phyloP scores from a whole-genome alignment of 2,329 filamentous ascomycete genomes.

The Elsinoe ampelina region DNA sequence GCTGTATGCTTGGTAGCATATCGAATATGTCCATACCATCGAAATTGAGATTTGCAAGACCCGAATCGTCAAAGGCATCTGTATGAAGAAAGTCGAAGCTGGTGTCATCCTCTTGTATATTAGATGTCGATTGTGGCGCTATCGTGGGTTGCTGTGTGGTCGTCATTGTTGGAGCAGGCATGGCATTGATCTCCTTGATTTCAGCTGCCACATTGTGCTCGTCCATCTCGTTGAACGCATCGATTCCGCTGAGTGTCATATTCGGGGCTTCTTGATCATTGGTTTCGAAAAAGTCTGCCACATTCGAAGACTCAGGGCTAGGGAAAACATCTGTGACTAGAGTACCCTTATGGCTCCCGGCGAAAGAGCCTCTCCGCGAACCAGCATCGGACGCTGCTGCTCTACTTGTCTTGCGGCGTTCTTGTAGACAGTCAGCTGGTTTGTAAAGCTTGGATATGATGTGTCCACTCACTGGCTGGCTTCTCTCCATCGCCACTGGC shows the following conservation, averaged over 20 bases:
- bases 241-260: not conserved
- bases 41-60: slow-evolving; percentile 4
- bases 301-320: slow-evolving; percentile 1
- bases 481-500: slow-evolving; percentile 10
- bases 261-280: not conserved
- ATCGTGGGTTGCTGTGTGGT: not conserved
- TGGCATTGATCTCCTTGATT: not conserved
- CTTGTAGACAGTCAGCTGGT: not conserved
- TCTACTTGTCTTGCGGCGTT: not conserved
- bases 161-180: not conserved
- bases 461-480: not conserved
- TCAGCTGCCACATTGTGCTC: not conserved
- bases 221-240: not conserved
- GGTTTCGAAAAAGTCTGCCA: not conserved
- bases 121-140: not conserved
- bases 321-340: not conserved
- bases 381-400: not conserved
- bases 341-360: not conserved
- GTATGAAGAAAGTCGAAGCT: slow-evolving; percentile 1
- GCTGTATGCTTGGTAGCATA: slow-evolving; percentile 1
- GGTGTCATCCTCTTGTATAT: not conserved
- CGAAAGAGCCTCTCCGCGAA: not conserved
- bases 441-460: no score
- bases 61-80: slow-evolving; percentile 5
- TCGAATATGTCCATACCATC: slow-evolving; percentile 9